Percentiles rank a stretch among this genome's conserved stretches.
Evolutionary conservation across 1,284 basidiomycete genomes (phyloP).

Genomic region (Termitomyces sp.): DNA sequence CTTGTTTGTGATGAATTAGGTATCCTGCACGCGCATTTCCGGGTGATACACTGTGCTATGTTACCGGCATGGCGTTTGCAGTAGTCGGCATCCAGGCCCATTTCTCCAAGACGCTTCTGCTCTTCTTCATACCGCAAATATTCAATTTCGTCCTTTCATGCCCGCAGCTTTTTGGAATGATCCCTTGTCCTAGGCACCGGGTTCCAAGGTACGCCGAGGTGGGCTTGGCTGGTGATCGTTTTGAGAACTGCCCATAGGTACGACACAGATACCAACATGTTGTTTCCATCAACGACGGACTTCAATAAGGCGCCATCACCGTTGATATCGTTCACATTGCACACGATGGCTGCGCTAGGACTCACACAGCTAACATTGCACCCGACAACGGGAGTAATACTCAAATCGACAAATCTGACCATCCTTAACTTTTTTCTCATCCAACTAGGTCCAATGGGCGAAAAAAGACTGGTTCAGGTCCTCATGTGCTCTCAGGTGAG

Average conservation of each 20-base stretch:
- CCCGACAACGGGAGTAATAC: conserved; percentile 49
- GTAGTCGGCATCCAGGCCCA: conserved; percentile 96
- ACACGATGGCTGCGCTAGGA: conserved; percentile 53
- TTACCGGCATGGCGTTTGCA: conserved; percentile 96
- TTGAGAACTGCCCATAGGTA: conserved; percentile 44
- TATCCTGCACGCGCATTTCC: conserved; percentile 94
- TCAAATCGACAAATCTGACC: conserved; percentile 80
- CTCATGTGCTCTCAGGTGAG: conserved; percentile 69
- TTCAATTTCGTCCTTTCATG: conserved; percentile 96
- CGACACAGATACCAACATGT: conserved; percentile 63
- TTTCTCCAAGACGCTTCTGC: conserved; percentile 92
- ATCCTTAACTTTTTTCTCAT: conserved; percentile 83
- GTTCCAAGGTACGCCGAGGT: conserved; percentile 67
- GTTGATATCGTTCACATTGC: conserved; percentile 51
- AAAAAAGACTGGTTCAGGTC: conserved; percentile 70
- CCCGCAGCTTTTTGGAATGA: conserved; percentile 92
- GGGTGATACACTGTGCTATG: conserved; percentile 97
- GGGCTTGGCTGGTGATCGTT: conserved; percentile 4
- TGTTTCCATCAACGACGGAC: conserved; percentile 67
- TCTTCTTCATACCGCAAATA: conserved; percentile 97
- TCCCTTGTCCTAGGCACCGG: conserved; percentile 91
- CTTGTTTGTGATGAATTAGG: conserved; percentile 46
- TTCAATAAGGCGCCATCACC: conserved; percentile 56
- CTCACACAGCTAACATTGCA: conserved; percentile 64
- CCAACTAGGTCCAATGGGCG: conserved; percentile 74